These are phyloP conservation scores for Fistulifera solaris DNA, from an alignment of 108 stramenopile species.

Conservation along the genomic window DNA sequence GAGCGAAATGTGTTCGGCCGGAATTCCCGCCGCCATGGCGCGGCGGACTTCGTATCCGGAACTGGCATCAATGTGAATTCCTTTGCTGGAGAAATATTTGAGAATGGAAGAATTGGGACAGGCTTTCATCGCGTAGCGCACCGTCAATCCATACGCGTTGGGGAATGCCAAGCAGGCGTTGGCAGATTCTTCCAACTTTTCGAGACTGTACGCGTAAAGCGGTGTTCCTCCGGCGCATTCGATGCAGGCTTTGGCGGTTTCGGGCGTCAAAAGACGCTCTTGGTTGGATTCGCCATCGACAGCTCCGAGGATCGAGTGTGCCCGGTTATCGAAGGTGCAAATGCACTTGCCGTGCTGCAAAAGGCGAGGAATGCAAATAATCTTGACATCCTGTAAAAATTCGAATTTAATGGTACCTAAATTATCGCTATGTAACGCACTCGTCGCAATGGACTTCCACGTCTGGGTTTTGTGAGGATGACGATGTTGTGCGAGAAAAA, in stretches of 20 bases:
- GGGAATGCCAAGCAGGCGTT: constrained; percentile 88
- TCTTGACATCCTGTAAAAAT: no score
- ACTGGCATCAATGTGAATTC: constrained; percentile 92
- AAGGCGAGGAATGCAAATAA: no score
- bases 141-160: constrained; percentile 92
- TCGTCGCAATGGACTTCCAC: no score
- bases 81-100: constrained; percentile 78
- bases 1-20: constrained; percentile 82
- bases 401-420: no score
- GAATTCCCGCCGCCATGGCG: constrained; percentile 83
- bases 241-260: constrained; percentile 70
- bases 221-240: constrained; percentile 81
- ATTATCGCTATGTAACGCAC: no score
- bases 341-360: no score
- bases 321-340: no score
- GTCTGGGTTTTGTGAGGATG: no score
- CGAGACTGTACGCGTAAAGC: constrained; percentile 89
- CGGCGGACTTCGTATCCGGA: constrained; percentile 86
- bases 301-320: no score
- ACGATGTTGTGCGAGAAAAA: no score
- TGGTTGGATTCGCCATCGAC: neutral
- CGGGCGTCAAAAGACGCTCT: constrained; percentile 62
- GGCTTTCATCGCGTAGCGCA: constrained; percentile 98
- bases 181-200: constrained; percentile 72
- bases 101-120: constrained; percentile 89